These are phyloP conservation scores for Pilobolus umbonatus DNA, from an alignment of 192 early-diverging fungal species.

Conservation along the genomic window DNA sequence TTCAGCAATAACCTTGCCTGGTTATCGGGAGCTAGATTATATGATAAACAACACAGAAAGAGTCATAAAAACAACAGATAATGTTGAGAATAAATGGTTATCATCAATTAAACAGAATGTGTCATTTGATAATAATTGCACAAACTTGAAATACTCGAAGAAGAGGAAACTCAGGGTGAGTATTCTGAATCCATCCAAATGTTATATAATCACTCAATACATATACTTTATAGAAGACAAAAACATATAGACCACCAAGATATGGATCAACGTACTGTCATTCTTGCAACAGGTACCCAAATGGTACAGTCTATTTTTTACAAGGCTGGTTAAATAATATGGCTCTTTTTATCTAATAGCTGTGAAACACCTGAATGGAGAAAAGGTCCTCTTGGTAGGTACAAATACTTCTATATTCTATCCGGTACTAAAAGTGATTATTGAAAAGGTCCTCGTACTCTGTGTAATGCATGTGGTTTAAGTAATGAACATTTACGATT, in stretches of 20 bases:
- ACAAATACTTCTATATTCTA: neutral
- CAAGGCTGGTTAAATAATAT: neutral
- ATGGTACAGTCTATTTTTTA: too few species aligned
- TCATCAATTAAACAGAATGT: neutral
- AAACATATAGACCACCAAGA: neutral
- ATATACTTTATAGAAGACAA: neutral
- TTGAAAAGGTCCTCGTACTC: conserved; percentile 10
- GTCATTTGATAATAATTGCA: neutral
- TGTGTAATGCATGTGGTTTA: conserved; percentile 23
- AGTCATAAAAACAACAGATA: neutral
- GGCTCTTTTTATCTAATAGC: neutral
- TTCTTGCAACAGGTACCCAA: conserved; percentile 16
- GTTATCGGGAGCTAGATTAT: conserved; percentile 12
- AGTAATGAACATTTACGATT: conserved; percentile 1
- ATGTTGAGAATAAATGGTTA: conserved; percentile 5
- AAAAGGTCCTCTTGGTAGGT: conserved; percentile 18
- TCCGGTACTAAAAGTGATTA: neutral
- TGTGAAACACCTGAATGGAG: conserved; percentile 18
- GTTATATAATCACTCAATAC: neutral
- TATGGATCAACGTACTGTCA: conserved; percentile 2
- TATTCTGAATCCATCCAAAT: neutral
- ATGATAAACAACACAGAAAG: conserved; percentile 5
- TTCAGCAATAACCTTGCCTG: too few species aligned
- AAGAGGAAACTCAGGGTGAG: too few species aligned
- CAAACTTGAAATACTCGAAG: neutral